Base-by-base conservation (phyloP, 2,329 filamentous ascomycete species). In the Sarocladium strictum region DNA sequence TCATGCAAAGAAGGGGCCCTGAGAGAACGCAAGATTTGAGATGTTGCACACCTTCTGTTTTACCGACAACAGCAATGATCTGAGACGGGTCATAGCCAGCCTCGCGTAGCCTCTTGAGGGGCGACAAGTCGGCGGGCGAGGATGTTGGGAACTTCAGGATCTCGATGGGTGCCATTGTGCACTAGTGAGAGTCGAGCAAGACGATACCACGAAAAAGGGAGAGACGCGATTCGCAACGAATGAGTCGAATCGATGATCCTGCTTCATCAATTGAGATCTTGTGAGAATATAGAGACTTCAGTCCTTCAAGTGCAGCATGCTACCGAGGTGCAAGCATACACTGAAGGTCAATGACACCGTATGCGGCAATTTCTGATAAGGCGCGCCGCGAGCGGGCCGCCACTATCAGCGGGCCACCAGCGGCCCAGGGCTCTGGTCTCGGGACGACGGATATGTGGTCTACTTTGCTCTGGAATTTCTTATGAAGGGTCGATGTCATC, bases 31-130 rank as follows among this genome's bases (percentile, higher is more conserved):
- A n/a, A n/a, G n/a, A n/a, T n/a, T n/a, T n/a, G n/a, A n/a, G n/a
- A n/a, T n/a, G n/a, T n/a, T 24, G 14, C 33, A 10, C 33, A 55
- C 54, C 54, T 55, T 55, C 54, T 11, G 54, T 55, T 47, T 55
- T 55, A 11, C 54, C 54, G 12, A 55, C 54, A 43, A 55, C 54
- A 7, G 54, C 54, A 7, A 55, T 35, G 21, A 55, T 55, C 37
- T 55, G 49, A 23, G 54, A 55, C 37, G 49, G 32, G 19, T 47
- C 27, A 35, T 53, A 47, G 3, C 54, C 54, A 23, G 49, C 54
- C 43, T 43, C 37, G 27, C 37, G 37, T 21, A 55, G 24, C 26
- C 24, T 49, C 21, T 55, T 24, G 45, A 55, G 49, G 14, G 54
- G 54, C 17, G 54, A 53, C 14, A 26, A 15, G 37, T 55, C 54